Evolutionary conservation across 345 rosid species (phyloP), one percentile per base, ranked within the genome.

Genomic region (Pseudoturritis turrita): DNA sequence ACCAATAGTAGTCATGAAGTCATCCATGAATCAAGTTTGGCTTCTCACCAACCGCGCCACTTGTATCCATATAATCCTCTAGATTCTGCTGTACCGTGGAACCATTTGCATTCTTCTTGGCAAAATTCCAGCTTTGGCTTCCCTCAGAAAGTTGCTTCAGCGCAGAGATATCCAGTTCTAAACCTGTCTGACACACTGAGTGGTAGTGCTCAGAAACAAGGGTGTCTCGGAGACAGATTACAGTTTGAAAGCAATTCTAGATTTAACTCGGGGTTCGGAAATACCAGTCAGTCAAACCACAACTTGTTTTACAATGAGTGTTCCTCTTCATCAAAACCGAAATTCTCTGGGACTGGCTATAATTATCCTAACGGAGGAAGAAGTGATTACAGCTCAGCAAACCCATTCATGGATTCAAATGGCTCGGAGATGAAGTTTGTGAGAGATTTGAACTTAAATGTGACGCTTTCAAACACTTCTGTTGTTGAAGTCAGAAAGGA

Each of bases 181-280:
- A 87, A 79, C 74, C 69, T 86, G 12, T 78, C 87, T 29, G 83
- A 82, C 35, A 56, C 85, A 47, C 66, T 70, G 75, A 76, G 72
- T 76, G 71, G 79, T 76, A 76, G 78, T 75, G 71, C 75, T 69
- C 86, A 78, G 71, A 82, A 78, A 74, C 82, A 81, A 72, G 85
- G 85, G 67, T 69, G 68, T 73, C 76, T 87, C 28, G 88, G 86
- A 62, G 89, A 81, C 19, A 81, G 77, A 46, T 77, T 81, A 88
- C 83, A 83, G 75, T 74, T 18, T 78, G 73, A 78, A 45, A 62
- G 52, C 78, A 71, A 64, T 58, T 66, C 79, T 57, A 77, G 65
- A 79, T 75, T 62, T 17, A 53, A 70, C 68, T 70, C 82, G 7
- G 71, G 70, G 23, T 67, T 17, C 54, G 50, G 73, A 22, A 75